Percentiles rank a stretch among this genome's conserved stretches.
Conservation (phyloP, 768 basidiomycete genomes). For the Hygrocybe coccinea region DNA sequence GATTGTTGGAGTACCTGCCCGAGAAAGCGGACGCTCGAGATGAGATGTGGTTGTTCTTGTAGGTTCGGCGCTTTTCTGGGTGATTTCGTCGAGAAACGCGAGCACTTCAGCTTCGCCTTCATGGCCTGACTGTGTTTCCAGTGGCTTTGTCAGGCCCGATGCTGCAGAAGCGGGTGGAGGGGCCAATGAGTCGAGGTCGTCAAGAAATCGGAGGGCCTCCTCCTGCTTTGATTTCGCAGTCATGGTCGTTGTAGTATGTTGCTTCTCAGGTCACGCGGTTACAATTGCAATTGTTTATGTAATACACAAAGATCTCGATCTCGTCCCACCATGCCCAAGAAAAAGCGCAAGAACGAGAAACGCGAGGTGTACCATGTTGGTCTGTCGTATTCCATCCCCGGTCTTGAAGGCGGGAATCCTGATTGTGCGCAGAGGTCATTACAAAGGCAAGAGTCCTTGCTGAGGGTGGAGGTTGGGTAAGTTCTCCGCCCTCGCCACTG, state of each 20-base stretch:
- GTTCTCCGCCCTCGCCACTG: not conserved
- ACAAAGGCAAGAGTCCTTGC: not conserved
- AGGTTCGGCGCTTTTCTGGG: slow-evolving; percentile 82
- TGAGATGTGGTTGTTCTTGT: slow-evolving; percentile 53
- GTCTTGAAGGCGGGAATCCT: not conserved
- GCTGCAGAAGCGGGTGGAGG: slow-evolving; percentile 27
- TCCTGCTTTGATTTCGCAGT: slow-evolving; percentile 71
- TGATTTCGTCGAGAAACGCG: slow-evolving; percentile 92
- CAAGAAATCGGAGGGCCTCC: slow-evolving; percentile 89
- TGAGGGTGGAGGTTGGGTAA: not conserved
- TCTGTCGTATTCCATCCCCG: slow-evolving; percentile 20
- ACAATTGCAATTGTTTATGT: not conserved
- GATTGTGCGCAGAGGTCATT: slow-evolving; percentile 2
- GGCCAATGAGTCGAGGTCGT: slow-evolving; percentile 85
- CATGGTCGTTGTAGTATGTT: no score
- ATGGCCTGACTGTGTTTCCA: slow-evolving; percentile 10
- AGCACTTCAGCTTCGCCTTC: slow-evolving; percentile 77
- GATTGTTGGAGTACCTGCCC: slow-evolving; percentile 70
- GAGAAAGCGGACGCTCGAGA: slow-evolving; percentile 49
- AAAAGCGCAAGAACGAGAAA: slow-evolving; percentile 13
- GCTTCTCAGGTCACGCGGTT: not conserved
- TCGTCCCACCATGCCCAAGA: slow-evolving; percentile 1
- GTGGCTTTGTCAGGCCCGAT: slow-evolving; percentile 12
- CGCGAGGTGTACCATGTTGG: slow-evolving; percentile 46
- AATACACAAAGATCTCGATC: not conserved